phyloP scores from a whole-genome alignment of 805 yeast species.

The Starmerella floricola region DNA sequence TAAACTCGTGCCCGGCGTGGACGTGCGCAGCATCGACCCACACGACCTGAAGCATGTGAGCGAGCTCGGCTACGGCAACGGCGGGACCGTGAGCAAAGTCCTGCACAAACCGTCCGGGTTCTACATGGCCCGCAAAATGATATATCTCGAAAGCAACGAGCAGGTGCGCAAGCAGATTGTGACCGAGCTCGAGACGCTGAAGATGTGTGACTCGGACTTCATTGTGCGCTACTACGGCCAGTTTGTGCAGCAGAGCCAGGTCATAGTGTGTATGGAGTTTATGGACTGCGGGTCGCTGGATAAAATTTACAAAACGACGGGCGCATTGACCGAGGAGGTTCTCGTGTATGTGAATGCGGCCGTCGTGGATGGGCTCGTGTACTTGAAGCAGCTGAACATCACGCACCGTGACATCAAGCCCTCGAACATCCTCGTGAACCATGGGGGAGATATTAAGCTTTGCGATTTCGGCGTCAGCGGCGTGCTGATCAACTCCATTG shows the following conservation, averaged over 20 bases:
- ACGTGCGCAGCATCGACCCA: constrained; percentile 27
- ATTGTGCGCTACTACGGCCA: constrained; percentile 91
- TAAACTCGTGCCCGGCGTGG: constrained; percentile 4
- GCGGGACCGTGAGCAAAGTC: constrained; percentile 84
- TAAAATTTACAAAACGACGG: constrained; percentile 49
- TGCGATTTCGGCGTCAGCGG: constrained; percentile 97
- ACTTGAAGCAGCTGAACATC: constrained; percentile 72
- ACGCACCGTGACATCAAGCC: constrained; percentile 96
- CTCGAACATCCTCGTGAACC: constrained; percentile 77
- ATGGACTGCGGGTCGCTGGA: constrained; percentile 92
- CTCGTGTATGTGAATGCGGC: constrained; percentile 63
- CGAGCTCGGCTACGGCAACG: constrained; percentile 81
- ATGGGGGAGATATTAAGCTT: constrained; percentile 74
- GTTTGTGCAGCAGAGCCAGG: constrained; percentile 53
- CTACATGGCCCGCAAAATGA: constrained; percentile 80
- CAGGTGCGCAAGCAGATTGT: constrained; percentile 71
- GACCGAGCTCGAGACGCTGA: constrained; percentile 80
- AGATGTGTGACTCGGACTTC: constrained; percentile 68
- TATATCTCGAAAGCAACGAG: constrained; percentile 72
- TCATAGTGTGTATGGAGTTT: constrained; percentile 88
- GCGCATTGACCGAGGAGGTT: constrained; percentile 55
- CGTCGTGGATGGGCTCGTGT: constrained; percentile 68
- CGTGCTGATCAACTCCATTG: constrained; percentile 83
- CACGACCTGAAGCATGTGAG: constrained; percentile 65
- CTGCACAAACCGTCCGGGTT: constrained; percentile 79